Evolutionary conservation across 1,284 basidiomycete genomes (phyloP).

Genomic region (Leccinum brunneo-olivaceum): DNA sequence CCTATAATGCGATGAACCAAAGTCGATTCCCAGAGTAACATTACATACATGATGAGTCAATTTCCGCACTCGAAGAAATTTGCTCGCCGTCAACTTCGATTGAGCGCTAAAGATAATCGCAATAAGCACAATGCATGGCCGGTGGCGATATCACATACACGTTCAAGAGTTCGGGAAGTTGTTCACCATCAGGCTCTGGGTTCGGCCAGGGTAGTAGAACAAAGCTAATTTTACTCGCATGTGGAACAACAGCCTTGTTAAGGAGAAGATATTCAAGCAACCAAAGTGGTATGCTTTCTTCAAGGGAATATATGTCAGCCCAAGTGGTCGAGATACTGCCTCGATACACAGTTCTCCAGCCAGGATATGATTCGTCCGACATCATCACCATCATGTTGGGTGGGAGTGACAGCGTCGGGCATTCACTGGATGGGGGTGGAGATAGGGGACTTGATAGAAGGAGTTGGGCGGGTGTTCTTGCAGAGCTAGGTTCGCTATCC

Average conservation of each 20-base stretch:
- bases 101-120: conserved; percentile 46
- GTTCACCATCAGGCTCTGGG: conserved; percentile 48
- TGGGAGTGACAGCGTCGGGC: conserved; percentile 63
- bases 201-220: conserved; percentile 74
- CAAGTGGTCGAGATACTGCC: conserved; percentile 62
- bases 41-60: conserved; percentile 71
- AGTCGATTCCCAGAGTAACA: not conserved
- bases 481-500: conserved; percentile 19
- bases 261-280: conserved; percentile 79
- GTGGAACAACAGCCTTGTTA: conserved; percentile 50
- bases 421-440: conserved; percentile 69
- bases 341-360: conserved; percentile 76
- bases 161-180: conserved; percentile 70
- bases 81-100: conserved; percentile 82
- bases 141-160: conserved; percentile 6
- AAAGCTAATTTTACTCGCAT: conserved; percentile 76
- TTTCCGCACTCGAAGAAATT: conserved; percentile 81
- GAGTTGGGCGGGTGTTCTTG: conserved; percentile 52
- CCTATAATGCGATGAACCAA: conserved; percentile 37
- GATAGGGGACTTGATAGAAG: conserved; percentile 64
- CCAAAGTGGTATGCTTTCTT: conserved; percentile 83
- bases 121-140: conserved; percentile 9
- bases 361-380: conserved; percentile 76
- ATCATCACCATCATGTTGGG: conserved; percentile 68
- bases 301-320: conserved; percentile 62